Conservation (phyloP, 2,329 filamentous ascomycete species). For the Alternaria solani region DNA sequence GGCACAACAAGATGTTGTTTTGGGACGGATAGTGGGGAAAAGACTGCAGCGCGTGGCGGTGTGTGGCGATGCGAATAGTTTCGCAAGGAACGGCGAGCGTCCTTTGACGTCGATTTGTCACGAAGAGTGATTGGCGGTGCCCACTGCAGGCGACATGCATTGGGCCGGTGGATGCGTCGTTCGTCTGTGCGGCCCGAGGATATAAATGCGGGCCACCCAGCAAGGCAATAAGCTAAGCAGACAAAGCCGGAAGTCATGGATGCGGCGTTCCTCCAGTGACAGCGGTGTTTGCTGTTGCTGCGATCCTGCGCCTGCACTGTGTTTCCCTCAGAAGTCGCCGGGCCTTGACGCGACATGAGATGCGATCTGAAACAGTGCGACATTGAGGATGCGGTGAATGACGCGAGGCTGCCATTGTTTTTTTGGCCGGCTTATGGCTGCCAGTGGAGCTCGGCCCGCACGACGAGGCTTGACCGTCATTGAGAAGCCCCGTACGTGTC, state of each 20-base stretch:
- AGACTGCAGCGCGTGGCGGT: constrained; percentile 10
- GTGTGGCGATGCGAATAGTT: constrained; percentile 14
- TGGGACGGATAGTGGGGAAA: neutral
- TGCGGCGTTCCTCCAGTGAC: constrained; percentile 24
- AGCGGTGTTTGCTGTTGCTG: constrained; percentile 11
- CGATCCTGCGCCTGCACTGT: neutral
- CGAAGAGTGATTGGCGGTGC: constrained; percentile 10
- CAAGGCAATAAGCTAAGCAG: constrained; percentile 14
- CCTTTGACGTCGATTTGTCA: constrained; percentile 7
- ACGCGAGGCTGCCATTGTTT: constrained; percentile 29
- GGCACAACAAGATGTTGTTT: constrained; percentile 1
- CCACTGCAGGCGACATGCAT: neutral
- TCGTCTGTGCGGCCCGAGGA: constrained; percentile 18
- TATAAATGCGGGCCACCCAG: constrained; percentile 9
- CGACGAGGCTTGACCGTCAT: constrained; percentile 21
- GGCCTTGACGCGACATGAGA: neutral
- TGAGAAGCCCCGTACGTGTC: constrained; percentile 25
- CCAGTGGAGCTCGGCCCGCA: constrained; percentile 37
- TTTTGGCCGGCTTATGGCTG: constrained; percentile 23
- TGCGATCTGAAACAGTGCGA: constrained; percentile 28
- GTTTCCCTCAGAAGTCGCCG: neutral
- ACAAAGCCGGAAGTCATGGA: constrained; percentile 19
- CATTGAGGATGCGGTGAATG: constrained; percentile 8
- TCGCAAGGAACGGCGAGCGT: constrained; percentile 8
- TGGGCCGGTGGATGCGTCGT: constrained; percentile 5